Conservation (phyloP, 2,329 filamentous ascomycete species). For the Tolypocladium amazonense region DNA sequence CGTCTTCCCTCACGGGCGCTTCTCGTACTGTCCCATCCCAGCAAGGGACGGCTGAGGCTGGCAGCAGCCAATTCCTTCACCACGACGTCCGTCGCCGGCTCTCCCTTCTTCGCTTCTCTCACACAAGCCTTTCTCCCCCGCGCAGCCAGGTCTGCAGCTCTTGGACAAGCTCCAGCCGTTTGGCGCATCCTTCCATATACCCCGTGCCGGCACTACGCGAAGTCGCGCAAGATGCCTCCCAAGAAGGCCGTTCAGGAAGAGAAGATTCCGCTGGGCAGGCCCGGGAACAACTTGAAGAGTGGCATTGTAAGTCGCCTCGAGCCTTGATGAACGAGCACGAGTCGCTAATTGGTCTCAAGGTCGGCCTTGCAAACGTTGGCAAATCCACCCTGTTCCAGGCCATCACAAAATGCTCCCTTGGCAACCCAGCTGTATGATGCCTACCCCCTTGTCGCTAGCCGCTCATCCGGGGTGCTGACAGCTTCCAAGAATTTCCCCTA, state of each 20-base stretch:
- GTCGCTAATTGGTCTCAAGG: slow-evolving; percentile 37
- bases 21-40: slow-evolving; percentile 1
- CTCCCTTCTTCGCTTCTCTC: slow-evolving; percentile 41
- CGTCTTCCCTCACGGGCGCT: slow-evolving; percentile 13
- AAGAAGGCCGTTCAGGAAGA: slow-evolving; percentile 89
- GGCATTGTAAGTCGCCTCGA: slow-evolving; percentile 66
- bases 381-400: slow-evolving; percentile 99
- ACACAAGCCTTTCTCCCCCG: slow-evolving; percentile 35
- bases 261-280: slow-evolving; percentile 91
- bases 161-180: slow-evolving; percentile 35
- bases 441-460: slow-evolving; percentile 15
- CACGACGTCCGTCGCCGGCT: slow-evolving; percentile 31
- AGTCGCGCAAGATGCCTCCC: slow-evolving; percentile 76
- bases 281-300: slow-evolving; percentile 97
- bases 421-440: slow-evolving; percentile 81
- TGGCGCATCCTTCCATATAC: slow-evolving; percentile 39
- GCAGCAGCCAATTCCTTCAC: slow-evolving; percentile 27
- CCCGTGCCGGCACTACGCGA: slow-evolving; percentile 46
- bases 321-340: neutral
- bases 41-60: slow-evolving; percentile 24
- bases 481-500: slow-evolving; percentile 82
- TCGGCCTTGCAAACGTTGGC: slow-evolving; percentile 97
- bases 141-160: slow-evolving; percentile 50
- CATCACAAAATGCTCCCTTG: slow-evolving; percentile 93
- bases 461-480: slow-evolving; percentile 28